phyloP scores from a whole-genome alignment of 2,329 filamentous ascomycete species.

The Bipolaris zeicola region DNA sequence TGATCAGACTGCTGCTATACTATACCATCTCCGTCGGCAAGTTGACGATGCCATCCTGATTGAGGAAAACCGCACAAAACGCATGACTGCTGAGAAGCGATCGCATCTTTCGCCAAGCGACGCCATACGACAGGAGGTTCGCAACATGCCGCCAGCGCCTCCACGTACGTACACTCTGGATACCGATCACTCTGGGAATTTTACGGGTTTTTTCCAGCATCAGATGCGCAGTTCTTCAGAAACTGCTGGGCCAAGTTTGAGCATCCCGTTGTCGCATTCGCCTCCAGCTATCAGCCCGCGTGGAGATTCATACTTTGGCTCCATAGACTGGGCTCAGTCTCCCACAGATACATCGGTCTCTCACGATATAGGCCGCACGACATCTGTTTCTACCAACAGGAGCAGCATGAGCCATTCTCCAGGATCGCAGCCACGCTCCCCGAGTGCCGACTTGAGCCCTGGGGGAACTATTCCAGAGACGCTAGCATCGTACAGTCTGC shows the following conservation, averaged over 20 bases:
- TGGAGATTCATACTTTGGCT: constrained; percentile 22
- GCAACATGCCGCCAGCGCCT: constrained; percentile 32
- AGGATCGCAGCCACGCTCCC: constrained; percentile 11
- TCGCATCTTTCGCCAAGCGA: constrained; percentile 38
- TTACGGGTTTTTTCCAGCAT: constrained; percentile 20
- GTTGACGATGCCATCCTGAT: constrained; percentile 40
- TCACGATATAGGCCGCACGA: constrained; percentile 9
- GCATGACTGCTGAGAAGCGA: constrained; percentile 29
- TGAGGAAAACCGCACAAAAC: constrained; percentile 40
- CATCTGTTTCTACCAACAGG: constrained; percentile 28
- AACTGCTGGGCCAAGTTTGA: constrained; percentile 20
- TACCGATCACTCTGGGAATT: constrained; percentile 28
- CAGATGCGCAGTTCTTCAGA: constrained; percentile 19
- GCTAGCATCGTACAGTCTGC: constrained; percentile 17
- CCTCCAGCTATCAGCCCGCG: constrained; percentile 23
- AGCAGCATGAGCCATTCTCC: constrained; percentile 26
- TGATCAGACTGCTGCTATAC: constrained; percentile 32
- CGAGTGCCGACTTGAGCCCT: constrained; percentile 19
- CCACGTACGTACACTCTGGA: constrained; percentile 35
- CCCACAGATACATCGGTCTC: constrained; percentile 9
- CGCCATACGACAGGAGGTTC: constrained; percentile 34
- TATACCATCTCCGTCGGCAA: constrained; percentile 36
- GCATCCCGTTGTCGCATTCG: constrained; percentile 15
- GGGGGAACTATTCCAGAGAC: constrained; percentile 31
- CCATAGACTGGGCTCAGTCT: constrained; percentile 23